Percentiles rank a stretch among this genome's conserved stretches.
phyloP scores from a whole-genome alignment of 2,329 filamentous ascomycete genomes.

The Xylaria sp. region DNA sequence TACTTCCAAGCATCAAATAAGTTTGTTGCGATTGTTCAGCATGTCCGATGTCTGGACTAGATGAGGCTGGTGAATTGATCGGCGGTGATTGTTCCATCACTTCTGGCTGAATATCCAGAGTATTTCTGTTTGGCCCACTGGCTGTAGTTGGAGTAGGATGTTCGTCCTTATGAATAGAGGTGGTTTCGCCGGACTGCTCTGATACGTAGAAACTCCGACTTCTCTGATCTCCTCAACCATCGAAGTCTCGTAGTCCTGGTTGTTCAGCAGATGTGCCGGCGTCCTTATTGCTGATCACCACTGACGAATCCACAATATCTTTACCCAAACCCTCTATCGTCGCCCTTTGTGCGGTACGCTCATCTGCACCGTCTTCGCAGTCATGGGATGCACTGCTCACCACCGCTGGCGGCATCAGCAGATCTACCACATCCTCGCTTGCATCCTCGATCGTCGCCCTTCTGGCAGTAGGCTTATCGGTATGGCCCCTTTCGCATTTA shows the following conservation, averaged over 20 bases:
- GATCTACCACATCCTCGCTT: not conserved
- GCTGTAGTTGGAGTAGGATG: not conserved
- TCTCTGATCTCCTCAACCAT: not conserved
- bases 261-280: not conserved
- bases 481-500: not conserved
- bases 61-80: not conserved
- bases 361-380: not conserved
- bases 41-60: not conserved
- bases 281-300: not conserved
- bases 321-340: not conserved
- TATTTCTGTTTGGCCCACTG: not conserved
- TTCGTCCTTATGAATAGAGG: not conserved
- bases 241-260: not conserved
- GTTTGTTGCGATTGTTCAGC: not conserved
- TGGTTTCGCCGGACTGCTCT: not conserved
- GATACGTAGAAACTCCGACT: not conserved
- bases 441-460: not conserved
- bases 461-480: not conserved
- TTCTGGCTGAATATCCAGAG: not conserved
- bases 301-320: not conserved
- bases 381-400: not conserved
- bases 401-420: not conserved
- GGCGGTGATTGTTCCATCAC: not conserved
- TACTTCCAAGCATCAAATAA: constrained; percentile 11
- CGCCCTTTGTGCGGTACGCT: not conserved